Conservation (phyloP, 495 filamentous ascomycete species). For the Glarea lozoyensis region DNA sequence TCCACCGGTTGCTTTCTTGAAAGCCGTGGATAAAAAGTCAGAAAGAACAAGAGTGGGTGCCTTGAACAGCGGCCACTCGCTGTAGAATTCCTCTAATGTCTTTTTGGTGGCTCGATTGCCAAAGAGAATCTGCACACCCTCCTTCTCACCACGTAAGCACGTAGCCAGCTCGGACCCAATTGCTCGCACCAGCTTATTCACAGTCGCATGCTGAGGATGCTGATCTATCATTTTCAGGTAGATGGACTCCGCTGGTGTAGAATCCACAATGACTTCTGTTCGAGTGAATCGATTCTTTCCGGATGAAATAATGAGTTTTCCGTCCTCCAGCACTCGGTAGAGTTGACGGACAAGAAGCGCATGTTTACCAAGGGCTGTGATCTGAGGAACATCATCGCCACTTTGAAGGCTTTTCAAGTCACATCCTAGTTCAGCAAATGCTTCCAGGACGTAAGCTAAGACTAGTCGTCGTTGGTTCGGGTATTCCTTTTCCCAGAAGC, state of each 20-base stretch:
- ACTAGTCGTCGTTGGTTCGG: slow-evolving; percentile 29
- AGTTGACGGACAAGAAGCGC: slow-evolving; percentile 23
- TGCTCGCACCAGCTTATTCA: slow-evolving; percentile 22
- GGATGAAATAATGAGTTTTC: slow-evolving; percentile 9
- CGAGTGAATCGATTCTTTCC: neutral
- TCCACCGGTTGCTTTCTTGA: neutral
- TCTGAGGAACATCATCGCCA: slow-evolving; percentile 20
- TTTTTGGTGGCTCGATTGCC: slow-evolving; percentile 20
- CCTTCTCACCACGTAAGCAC: slow-evolving; percentile 25
- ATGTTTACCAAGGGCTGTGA: slow-evolving; percentile 19
- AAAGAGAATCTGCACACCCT: slow-evolving; percentile 28
- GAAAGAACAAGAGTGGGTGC: neutral
- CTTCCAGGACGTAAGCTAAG: slow-evolving; percentile 30
- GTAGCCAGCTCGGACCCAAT: slow-evolving; percentile 24
- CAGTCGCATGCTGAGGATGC: slow-evolving; percentile 20
- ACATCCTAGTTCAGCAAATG: slow-evolving; percentile 28
- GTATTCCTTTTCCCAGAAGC: slow-evolving; percentile 26
- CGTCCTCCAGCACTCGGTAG: slow-evolving; percentile 24
- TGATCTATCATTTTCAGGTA: neutral
- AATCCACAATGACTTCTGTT: neutral
- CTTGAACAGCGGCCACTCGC: slow-evolving; percentile 1
- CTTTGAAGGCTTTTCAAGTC: slow-evolving; percentile 17
- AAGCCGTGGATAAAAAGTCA: neutral
- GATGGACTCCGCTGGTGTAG: slow-evolving; percentile 1
- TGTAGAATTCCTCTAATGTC: slow-evolving; percentile 12